Evolutionary conservation across 768 basidiomycete species (phyloP).

Genomic region (Paxillus rubicundulus): DNA sequence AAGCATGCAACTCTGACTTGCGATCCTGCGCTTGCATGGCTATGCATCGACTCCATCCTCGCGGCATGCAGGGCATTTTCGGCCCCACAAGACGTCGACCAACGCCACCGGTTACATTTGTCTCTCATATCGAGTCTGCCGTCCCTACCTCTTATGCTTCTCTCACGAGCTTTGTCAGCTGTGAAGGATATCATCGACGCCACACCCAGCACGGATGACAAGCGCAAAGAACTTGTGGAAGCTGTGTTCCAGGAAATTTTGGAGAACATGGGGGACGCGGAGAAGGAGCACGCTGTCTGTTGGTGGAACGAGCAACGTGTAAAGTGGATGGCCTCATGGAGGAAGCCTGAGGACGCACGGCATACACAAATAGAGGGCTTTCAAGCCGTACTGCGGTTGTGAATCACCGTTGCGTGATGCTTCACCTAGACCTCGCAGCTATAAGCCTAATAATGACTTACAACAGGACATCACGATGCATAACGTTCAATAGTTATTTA

Average conservation of each 20-base stretch:
- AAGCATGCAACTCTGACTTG: constrained; percentile 50
- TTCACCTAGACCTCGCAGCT: no score
- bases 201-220: constrained; percentile 27
- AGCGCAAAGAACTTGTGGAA: constrained; percentile 47
- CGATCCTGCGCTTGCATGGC: constrained; percentile 56
- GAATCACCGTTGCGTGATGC: no score
- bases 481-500: no score
- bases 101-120: constrained; percentile 56
- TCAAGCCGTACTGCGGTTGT: constrained; percentile 10
- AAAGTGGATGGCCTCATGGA: constrained; percentile 17
- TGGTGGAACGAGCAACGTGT: constrained; percentile 66
- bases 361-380: neutral
- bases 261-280: constrained; percentile 62
- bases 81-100: constrained; percentile 15
- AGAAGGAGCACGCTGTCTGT: constrained; percentile 61
- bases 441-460: no score
- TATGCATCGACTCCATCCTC: constrained; percentile 60
- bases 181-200: constrained; percentile 35
- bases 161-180: constrained; percentile 54
- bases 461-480: no score
- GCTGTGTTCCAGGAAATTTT: constrained; percentile 63
- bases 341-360: neutral
- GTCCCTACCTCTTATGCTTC: constrained; percentile 54
- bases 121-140: constrained; percentile 65
- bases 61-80: constrained; percentile 38